Evolutionary conservation across 148 eudicot species (phyloP), one percentile per base, ranked within the genome.

Genomic region (Persicaria tinctoria): DNA sequence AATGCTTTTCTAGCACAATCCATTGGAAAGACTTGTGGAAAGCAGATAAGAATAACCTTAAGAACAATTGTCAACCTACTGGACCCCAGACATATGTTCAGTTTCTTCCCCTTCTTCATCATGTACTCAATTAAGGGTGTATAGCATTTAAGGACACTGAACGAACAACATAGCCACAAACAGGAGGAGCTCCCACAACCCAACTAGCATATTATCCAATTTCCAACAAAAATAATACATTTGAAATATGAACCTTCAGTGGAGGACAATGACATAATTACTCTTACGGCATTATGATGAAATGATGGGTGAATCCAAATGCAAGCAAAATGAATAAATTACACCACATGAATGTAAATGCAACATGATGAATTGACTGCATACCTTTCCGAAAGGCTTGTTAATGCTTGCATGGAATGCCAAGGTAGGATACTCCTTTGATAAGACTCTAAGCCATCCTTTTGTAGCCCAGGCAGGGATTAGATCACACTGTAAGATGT

Each of bases 391-490:
- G 83, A 92, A 95, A 54, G 98, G 95, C 80, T 95, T 95, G 74
- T 81, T 95, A 79, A 89, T 63, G 79, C 96, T 89, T 74, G 97
- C 99, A 85, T 89, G 97, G 79, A 92, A 95, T 64, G 98, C 98
- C 46, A 95, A 83, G 80, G 93, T 81, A 68, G 98, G 98, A 74
- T 80, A 92, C 74, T 90, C 92, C 85, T 88, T 90, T 14, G 97
- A 90, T 72, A 95, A 74, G 16, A 81, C 80, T 76, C 89, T 86
- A 44, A 95, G 90, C 99, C 99, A 95, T 62, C 92, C 96, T 87
- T 92, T 95, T 62, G 99, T 95, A 62, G 86, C 99, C 99, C 94
- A 92, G 72, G 97, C 96, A 73, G 97, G 99, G 76, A 90, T 84
- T 86, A 95, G 82, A 84, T 95, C 99, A 82, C 99, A 95, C 99